Conservation (phyloP, 306 rosid species). For the Ochetophila trinervis region DNA sequence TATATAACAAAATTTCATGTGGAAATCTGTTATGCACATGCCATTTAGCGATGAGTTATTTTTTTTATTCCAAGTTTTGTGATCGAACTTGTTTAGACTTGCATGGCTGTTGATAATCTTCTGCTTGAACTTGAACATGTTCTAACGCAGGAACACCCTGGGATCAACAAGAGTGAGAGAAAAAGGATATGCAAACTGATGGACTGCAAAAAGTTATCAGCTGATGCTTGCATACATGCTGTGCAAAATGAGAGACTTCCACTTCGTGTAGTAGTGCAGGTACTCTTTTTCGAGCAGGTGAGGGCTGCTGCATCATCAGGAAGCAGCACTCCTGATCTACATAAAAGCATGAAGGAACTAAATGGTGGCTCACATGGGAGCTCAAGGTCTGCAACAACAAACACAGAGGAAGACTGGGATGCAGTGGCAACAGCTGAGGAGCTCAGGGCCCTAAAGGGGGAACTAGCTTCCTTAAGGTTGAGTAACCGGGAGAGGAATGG, state of each 20-base stretch:
- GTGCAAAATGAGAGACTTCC: conserved; percentile 98
- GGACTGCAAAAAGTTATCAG: conserved; percentile 88
- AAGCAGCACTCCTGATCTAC: conserved; percentile 87
- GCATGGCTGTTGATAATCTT: conserved; percentile 11
- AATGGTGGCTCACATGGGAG: conserved; percentile 70
- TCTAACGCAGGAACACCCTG: conserved; percentile 71
- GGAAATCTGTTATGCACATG: not conserved
- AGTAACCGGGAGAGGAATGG: conserved; percentile 53
- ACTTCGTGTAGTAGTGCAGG: conserved; percentile 86
- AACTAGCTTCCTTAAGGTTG: conserved; percentile 79
- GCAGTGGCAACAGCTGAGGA: conserved; percentile 72
- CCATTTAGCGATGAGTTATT: not conserved
- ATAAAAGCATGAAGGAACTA: conserved; percentile 65
- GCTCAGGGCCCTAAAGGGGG: conserved; percentile 77
- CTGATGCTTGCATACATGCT: conserved; percentile 86
- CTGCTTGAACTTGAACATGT: conserved; percentile 7
- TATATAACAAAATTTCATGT: not conserved
- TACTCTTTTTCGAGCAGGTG: conserved; percentile 89
- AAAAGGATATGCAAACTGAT: conserved; percentile 89
- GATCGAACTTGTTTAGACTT: not conserved
- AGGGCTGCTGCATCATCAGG: conserved; percentile 77
- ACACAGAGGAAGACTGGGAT: conserved; percentile 78
- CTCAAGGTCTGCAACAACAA: conserved; percentile 81
- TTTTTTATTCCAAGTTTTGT: not conserved
- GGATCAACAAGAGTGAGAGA: conserved; percentile 77